Percentiles rank a stretch among this genome's conserved stretches.
Conservation (phyloP, 352 stramenopile species). For the Pythium guiyangense region DNA sequence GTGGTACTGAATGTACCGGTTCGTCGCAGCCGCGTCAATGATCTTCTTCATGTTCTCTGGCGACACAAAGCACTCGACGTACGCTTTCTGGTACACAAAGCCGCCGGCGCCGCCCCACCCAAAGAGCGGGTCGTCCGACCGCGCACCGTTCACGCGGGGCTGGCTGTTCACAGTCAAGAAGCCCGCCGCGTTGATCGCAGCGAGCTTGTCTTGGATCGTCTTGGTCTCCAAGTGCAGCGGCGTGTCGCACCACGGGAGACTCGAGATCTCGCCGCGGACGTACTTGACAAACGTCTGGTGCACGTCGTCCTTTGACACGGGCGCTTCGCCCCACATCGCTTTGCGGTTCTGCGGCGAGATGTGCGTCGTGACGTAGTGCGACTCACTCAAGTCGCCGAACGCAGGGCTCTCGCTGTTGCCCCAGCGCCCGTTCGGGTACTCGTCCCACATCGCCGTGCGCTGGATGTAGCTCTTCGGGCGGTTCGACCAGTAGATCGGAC, state of each 20-base stretch:
- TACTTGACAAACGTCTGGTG: slow-evolving; percentile 96
- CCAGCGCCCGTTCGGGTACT: slow-evolving; percentile 97
- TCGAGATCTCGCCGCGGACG: slow-evolving; percentile 93
- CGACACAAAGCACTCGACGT: slow-evolving; percentile 98
- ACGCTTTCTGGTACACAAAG: slow-evolving; percentile 98
- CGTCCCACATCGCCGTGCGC: slow-evolving; percentile 96
- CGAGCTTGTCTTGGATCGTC: slow-evolving; percentile 79
- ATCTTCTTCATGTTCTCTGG: slow-evolving; percentile 90
- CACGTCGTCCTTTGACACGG: slow-evolving; percentile 87
- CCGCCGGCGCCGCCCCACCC: slow-evolving; percentile 95
- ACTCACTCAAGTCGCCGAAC: slow-evolving; percentile 95
- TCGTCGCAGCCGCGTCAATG: slow-evolving; percentile 79
- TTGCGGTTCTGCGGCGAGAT: slow-evolving; percentile 66
- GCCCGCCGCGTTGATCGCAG: slow-evolving; percentile 67
- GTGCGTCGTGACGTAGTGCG: slow-evolving; percentile 90
- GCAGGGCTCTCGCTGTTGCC: slow-evolving; percentile 93
- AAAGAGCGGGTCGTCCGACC: slow-evolving; percentile 91
- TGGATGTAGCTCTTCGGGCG: slow-evolving; percentile 96
- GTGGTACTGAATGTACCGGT: slow-evolving; percentile 88
- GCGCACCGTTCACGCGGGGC: slow-evolving; percentile 87
- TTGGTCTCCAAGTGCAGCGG: slow-evolving; percentile 93
- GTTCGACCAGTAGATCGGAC: slow-evolving; percentile 99
- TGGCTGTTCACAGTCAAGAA: slow-evolving; percentile 98
- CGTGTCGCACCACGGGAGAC: slow-evolving; percentile 97
- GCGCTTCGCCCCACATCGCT: slow-evolving; percentile 94